A percentile compares a stretch with the other conserved stretches of the same genome.
Conservation (phyloP, 805 yeast genomes). For the Torulaspora gathmanii region DNA sequence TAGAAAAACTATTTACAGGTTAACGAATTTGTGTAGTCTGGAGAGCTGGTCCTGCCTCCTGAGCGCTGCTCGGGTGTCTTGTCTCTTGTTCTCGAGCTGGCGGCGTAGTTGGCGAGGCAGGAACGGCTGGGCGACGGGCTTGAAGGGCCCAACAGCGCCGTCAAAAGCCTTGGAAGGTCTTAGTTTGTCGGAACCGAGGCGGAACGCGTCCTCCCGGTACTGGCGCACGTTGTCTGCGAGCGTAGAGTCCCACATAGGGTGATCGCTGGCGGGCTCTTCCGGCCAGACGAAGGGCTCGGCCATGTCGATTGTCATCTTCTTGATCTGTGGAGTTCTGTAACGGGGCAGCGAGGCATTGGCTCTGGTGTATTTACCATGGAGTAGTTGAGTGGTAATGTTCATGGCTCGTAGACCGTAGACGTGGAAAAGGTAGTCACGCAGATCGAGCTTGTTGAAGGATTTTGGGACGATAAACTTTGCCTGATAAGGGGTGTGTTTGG, state of each 20-base stretch:
- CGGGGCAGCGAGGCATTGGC: constrained; percentile 59
- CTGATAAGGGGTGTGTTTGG: constrained; percentile 96
- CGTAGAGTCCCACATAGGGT: constrained; percentile 40
- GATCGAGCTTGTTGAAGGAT: constrained; percentile 86
- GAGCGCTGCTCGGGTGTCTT: constrained; percentile 2
- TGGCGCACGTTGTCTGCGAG: constrained; percentile 46
- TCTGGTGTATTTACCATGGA: constrained; percentile 65
- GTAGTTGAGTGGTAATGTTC: constrained; percentile 79
- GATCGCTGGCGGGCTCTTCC: constrained; percentile 43
- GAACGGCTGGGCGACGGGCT: constrained; percentile 60
- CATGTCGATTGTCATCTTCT: constrained; percentile 97
- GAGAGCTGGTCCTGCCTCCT: constrained; percentile 17
- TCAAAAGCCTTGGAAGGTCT: constrained; percentile 71
- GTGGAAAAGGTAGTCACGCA: constrained; percentile 88
- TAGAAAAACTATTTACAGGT: constrained; percentile 5
- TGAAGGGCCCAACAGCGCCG: constrained; percentile 57
- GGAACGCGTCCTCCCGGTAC: constrained; percentile 48
- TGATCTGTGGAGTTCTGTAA: constrained; percentile 71
- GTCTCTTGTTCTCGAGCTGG: constrained; percentile 44
- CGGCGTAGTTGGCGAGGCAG: constrained; percentile 48
- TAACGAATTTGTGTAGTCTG: constrained; percentile 16
- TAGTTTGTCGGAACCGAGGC: constrained; percentile 59
- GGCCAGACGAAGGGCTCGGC: constrained; percentile 97
- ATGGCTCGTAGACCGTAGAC: constrained; percentile 86
- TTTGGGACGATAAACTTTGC: constrained; percentile 95